phyloP scores from a whole-genome alignment of 345 rosid species.

The Hypericum perforatum region DNA sequence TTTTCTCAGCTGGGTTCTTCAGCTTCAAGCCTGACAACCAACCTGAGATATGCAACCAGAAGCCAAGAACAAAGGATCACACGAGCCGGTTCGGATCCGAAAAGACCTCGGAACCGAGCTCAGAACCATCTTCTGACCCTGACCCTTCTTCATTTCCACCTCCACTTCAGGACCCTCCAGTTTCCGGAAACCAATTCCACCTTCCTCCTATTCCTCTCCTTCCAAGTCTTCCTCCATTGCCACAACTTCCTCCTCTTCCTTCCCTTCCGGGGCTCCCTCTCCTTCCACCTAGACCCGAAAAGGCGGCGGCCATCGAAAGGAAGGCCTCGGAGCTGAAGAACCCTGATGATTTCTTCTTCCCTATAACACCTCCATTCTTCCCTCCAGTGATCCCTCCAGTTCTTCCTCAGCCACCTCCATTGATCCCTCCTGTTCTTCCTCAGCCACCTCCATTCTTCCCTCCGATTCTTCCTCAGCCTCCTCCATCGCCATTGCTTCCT shows the following conservation, averaged over 20 bases:
- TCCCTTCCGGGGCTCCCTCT: conserved; percentile 28
- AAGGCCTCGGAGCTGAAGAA: conserved; percentile 5
- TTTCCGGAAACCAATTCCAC: conserved; percentile 5
- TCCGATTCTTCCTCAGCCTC: conserved; percentile 22
- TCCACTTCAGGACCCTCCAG: conserved; percentile 29
- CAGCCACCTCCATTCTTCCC: conserved; percentile 11
- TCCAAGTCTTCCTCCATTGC: conserved; percentile 36
- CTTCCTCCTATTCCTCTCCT: conserved; percentile 34
- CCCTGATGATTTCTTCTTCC: conserved; percentile 5
- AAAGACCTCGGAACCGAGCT: not conserved
- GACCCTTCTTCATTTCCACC: conserved; percentile 29
- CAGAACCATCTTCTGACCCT: conserved; percentile 1
- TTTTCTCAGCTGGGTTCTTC: conserved; percentile 92
- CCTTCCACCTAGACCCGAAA: conserved; percentile 34
- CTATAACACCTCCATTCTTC: conserved; percentile 11
- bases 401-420: conserved; percentile 6
- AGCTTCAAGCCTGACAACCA: conserved; percentile 66
- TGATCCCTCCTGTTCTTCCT: conserved; percentile 11
- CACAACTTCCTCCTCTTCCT: conserved; percentile 44
- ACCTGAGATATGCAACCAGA: conserved; percentile 51
- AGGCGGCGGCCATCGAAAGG: conserved; percentile 5
- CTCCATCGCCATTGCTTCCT: conserved; percentile 27
- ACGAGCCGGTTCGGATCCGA: conserved; percentile 9
- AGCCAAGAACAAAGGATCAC: conserved; percentile 26
- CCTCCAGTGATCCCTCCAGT: conserved; percentile 12